Percentiles rank a stretch among this genome's conserved stretches.
These are phyloP conservation scores for Linderina pennispora DNA, from an alignment of 192 early-diverging fungal species.

Conservation along the genomic window DNA sequence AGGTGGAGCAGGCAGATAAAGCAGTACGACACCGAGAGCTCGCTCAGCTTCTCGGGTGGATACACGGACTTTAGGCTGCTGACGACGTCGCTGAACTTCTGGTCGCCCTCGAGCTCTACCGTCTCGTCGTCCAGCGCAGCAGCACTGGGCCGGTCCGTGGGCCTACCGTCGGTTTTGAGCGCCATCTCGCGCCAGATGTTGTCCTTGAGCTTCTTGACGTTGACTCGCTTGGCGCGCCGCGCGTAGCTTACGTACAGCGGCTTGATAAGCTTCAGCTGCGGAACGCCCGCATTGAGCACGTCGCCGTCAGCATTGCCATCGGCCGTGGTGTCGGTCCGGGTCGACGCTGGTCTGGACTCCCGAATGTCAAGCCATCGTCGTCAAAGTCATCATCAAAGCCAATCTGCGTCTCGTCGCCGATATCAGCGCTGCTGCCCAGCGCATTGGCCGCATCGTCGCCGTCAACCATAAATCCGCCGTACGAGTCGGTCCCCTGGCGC, in stretches of 20 bases:
- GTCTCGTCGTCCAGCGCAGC: slow-evolving; percentile 5
- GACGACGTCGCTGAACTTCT: slow-evolving; percentile 71
- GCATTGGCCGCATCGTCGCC: slow-evolving; percentile 25
- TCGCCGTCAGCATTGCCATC: slow-evolving; percentile 1
- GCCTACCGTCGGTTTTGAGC: too few relatives aligned
- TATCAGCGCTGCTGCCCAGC: slow-evolving; percentile 20
- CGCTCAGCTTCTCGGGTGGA: slow-evolving; percentile 67
- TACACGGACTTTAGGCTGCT: slow-evolving; percentile 69
- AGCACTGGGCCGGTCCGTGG: slow-evolving; percentile 14
- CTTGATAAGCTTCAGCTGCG: slow-evolving; percentile 60
- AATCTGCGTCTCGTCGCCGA: slow-evolving; percentile 4
- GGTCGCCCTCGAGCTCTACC: slow-evolving; percentile 48
- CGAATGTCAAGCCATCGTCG: slow-evolving; percentile 13
- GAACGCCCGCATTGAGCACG: slow-evolving; percentile 31
- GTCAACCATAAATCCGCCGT: slow-evolving; percentile 38
- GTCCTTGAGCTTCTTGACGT: slow-evolving; percentile 94
- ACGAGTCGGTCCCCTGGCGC: slow-evolving; percentile 14
- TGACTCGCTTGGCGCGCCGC: slow-evolving; percentile 84
- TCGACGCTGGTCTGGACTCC: not conserved
- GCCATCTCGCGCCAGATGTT: slow-evolving; percentile 87
- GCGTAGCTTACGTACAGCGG: slow-evolving; percentile 74
- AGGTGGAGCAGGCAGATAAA: slow-evolving; percentile 97
- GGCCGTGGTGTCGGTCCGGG: slow-evolving; percentile 1
- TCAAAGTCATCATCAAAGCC: slow-evolving; percentile 38
- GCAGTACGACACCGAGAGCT: slow-evolving; percentile 95